phyloP scores from a whole-genome alignment of 2,329 filamentous ascomycete species.

The Alternaria conjuncta region DNA sequence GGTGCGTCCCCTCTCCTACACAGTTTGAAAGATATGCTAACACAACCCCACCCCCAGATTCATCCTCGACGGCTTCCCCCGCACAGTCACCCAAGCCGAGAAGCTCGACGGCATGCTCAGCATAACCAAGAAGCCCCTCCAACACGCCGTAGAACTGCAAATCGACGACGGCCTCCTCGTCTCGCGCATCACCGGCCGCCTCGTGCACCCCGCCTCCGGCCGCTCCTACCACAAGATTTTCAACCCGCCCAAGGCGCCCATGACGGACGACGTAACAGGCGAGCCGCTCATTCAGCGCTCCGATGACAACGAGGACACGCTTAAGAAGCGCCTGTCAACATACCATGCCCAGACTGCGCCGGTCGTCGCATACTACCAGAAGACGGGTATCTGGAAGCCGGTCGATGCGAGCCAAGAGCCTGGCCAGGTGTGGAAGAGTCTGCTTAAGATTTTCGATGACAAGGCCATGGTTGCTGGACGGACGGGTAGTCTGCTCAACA shows the following conservation, averaged over 20 bases:
- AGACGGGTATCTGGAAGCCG: conserved; percentile 94
- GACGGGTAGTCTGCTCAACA: conserved; percentile 57
- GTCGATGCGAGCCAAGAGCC: conserved; percentile 97
- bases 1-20: conserved; percentile 61
- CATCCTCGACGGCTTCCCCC: conserved; percentile 98
- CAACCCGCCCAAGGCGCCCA: conserved; percentile 92
- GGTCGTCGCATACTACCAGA: conserved; percentile 95
- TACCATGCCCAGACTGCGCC: conserved; percentile 95
- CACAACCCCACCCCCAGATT: conserved; percentile 65
- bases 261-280: conserved; percentile 97
- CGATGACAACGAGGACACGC: conserved; percentile 94
- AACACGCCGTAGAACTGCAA: conserved; percentile 95
- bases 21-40: conserved; percentile 2
- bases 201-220: conserved; percentile 94
- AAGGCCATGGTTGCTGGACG: conserved; percentile 48
- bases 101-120: conserved; percentile 91
- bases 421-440: conserved; percentile 91
- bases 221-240: conserved; percentile 98
- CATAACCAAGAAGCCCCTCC: conserved; percentile 79
- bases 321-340: conserved; percentile 91
- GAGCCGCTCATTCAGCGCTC: conserved; percentile 95
- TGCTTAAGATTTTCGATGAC: conserved; percentile 82
- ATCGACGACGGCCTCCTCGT: conserved; percentile 95
- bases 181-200: conserved; percentile 92
- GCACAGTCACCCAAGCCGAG: conserved; percentile 94